Base-by-base conservation (phyloP, 1,139 yeast species). In the Geotrichum bryndzae region DNA sequence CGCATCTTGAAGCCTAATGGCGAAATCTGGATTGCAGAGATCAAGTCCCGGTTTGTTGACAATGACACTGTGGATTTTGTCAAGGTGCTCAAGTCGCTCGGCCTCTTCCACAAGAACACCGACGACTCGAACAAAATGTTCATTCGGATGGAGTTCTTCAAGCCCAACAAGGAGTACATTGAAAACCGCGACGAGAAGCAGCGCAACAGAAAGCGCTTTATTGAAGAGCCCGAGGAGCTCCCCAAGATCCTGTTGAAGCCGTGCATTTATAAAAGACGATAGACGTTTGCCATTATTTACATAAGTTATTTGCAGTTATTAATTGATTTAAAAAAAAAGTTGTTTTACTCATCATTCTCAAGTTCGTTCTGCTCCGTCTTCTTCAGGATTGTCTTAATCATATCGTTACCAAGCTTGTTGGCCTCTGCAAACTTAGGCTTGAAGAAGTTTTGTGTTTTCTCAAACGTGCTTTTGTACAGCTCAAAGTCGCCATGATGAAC, bases 1-100 rank as follows among this genome's bases (percentile, higher is more conserved):
- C 82, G 99, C 68, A 81, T 94, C 27, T 79, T 94, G 62, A 87
- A 91, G 13, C 97, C 97, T 53, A 81, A 90, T 64, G 99, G 99
- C 27, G 97, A 92, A 71, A 77, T 94, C 57, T 95, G 99, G 99
- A 90, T 94, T 63, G 96, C 98, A 0, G 99, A 94, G 73, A 95
- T 94, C 75, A 94, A 94, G 76, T 90, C 97, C 0, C 80, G 99
- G 69, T 90, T 94, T 70, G 79, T 84, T 1, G 97, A 83, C 60
- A 68, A 68, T 53, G 75, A 87, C 71, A 75, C 82, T 64, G 68
- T 80, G 13, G 92, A 89, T 68, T 94, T 94, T 75, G 90, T 88
- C 22, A 83, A 88, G 51, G 84, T 89, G 0, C 78, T 94, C 67
- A 89, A 89, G 73, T 77, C 84, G 61, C 76, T 84, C 67, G 99